phyloP scores from a whole-genome alignment of 2,329 filamentous ascomycete species.

The Onygenales sp. region DNA sequence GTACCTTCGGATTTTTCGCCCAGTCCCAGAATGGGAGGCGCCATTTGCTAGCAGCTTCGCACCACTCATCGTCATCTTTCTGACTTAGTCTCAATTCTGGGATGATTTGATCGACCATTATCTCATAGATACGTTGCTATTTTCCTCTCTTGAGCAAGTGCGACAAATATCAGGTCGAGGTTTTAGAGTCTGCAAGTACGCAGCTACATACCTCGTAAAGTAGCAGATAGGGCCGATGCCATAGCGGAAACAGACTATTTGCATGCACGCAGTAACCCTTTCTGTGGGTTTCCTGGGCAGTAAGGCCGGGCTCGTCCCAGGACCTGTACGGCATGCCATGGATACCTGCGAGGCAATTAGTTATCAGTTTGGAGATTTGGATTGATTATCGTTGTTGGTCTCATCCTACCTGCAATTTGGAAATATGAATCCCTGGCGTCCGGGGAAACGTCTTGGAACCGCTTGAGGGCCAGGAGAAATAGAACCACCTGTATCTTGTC shows the following conservation, averaged over 20 bases:
- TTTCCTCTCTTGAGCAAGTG: not conserved
- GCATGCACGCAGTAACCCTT: slow-evolving; percentile 61
- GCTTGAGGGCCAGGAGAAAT: not conserved
- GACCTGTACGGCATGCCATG: slow-evolving; percentile 59
- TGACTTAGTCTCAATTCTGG: slow-evolving; percentile 26
- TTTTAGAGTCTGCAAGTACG: slow-evolving; percentile 13
- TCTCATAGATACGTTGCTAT: slow-evolving; percentile 30
- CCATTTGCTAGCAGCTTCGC: slow-evolving; percentile 30
- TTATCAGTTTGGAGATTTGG: not conserved
- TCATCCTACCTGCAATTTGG: slow-evolving; percentile 1
- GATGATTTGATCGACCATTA: slow-evolving; percentile 25
- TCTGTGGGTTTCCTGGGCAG: slow-evolving; percentile 35
- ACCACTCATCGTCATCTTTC: slow-evolving; percentile 35
- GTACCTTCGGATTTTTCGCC: slow-evolving; percentile 20
- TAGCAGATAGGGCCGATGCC: slow-evolving; percentile 73
- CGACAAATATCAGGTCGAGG: slow-evolving; percentile 4
- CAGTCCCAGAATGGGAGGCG: slow-evolving; percentile 43
- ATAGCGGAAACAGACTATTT: slow-evolving; percentile 65
- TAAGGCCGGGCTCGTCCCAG: slow-evolving; percentile 41
- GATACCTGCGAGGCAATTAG: slow-evolving; percentile 46
- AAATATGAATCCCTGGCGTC: not conserved
- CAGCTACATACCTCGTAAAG: slow-evolving; percentile 44
- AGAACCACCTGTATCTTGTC: not conserved
- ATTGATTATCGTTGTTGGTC: not conserved
- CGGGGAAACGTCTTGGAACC: not conserved